phyloP scores from a whole-genome alignment of 192 early-diverging fungal species.

The Phlyctochytrium planicorne region DNA sequence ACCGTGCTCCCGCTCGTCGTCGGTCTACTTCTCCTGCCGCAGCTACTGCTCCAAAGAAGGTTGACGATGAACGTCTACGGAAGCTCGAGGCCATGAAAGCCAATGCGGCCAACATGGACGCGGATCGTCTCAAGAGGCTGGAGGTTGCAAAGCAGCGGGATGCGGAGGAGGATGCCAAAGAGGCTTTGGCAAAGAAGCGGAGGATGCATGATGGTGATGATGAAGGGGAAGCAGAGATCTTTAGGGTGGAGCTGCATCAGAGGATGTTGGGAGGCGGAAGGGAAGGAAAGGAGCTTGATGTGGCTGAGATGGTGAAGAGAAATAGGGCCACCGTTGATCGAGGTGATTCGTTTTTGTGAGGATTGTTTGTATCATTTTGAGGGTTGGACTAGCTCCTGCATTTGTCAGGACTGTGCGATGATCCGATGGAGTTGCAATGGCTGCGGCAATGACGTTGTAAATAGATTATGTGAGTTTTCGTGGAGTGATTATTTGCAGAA shows the following conservation, averaged over 20 bases:
- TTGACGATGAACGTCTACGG: slow-evolving; percentile 24
- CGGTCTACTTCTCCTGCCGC: neutral
- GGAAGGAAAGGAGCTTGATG: slow-evolving; percentile 15
- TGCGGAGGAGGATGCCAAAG: slow-evolving; percentile 33
- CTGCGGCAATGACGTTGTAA: too few relatives aligned
- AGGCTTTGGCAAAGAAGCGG: slow-evolving; percentile 24
- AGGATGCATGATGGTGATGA: slow-evolving; percentile 12
- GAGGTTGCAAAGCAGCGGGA: slow-evolving; percentile 23
- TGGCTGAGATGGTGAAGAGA: slow-evolving; percentile 42
- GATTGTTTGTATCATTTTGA: too few relatives aligned
- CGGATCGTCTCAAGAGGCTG: slow-evolving; percentile 23
- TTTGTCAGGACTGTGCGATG: too few relatives aligned
- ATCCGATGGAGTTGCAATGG: too few relatives aligned
- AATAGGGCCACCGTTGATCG: slow-evolving; percentile 41
- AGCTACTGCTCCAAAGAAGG: neutral
- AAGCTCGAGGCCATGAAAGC: slow-evolving; percentile 37
- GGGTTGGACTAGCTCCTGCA: too few relatives aligned
- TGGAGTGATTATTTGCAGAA: too few relatives aligned
- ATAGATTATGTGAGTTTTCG: too few relatives aligned
- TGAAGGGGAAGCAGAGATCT: slow-evolving; percentile 22
- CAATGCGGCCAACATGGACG: slow-evolving; percentile 36
- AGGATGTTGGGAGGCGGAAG: slow-evolving; percentile 3
- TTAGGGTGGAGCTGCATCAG: slow-evolving; percentile 26
- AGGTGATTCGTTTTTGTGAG: too few relatives aligned
- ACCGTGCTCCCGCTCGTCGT: slow-evolving; percentile 9